These are phyloP conservation scores for Fusarium tupiense DNA, from an alignment of 2,329 filamentous ascomycete species.

Conservation along the genomic window DNA sequence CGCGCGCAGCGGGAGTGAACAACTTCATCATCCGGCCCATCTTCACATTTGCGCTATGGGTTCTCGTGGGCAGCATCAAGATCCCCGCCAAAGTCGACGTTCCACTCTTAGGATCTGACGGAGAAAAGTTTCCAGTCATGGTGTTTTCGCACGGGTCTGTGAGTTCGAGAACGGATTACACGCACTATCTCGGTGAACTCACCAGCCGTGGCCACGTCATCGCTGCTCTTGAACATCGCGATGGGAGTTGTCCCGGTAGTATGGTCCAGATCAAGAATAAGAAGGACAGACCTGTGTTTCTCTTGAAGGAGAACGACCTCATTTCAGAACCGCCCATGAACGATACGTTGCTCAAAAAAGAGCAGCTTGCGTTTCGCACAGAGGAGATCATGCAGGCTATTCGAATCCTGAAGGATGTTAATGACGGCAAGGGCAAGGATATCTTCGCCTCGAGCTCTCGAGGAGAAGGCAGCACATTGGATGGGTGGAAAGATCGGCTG, in stretches of 20 bases:
- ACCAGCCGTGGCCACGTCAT: conserved; percentile 61
- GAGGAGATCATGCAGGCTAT: conserved; percentile 60
- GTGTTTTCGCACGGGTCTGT: conserved; percentile 64
- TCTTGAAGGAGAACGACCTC: conserved; percentile 51
- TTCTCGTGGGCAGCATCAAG: conserved; percentile 54
- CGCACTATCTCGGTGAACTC: conserved; percentile 60
- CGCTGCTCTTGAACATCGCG: conserved; percentile 62
- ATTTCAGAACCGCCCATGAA: conserved; percentile 47
- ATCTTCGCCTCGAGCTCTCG: conserved; percentile 56
- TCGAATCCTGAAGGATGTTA: conserved; percentile 52
- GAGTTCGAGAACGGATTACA: conserved; percentile 61
- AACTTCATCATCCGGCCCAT: conserved; percentile 55
- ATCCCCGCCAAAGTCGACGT: conserved; percentile 61
- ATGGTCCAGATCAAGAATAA: conserved; percentile 48
- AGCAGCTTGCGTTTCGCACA: conserved; percentile 61
- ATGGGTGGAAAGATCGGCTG: conserved; percentile 63
- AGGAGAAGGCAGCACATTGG: conserved; percentile 57
- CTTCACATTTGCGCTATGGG: conserved; percentile 55
- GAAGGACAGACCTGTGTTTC: conserved; percentile 45
- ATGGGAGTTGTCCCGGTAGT: conserved; percentile 60
- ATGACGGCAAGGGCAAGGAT: conserved; percentile 50
- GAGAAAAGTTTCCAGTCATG: conserved; percentile 53
- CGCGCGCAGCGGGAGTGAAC: conserved; percentile 55
- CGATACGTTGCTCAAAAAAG: conserved; percentile 51
- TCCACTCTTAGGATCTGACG: conserved; percentile 48